These are phyloP conservation scores for Penicillium griseofulvum DNA, from an alignment of 2,329 filamentous ascomycete genomes.

Conservation along the genomic window DNA sequence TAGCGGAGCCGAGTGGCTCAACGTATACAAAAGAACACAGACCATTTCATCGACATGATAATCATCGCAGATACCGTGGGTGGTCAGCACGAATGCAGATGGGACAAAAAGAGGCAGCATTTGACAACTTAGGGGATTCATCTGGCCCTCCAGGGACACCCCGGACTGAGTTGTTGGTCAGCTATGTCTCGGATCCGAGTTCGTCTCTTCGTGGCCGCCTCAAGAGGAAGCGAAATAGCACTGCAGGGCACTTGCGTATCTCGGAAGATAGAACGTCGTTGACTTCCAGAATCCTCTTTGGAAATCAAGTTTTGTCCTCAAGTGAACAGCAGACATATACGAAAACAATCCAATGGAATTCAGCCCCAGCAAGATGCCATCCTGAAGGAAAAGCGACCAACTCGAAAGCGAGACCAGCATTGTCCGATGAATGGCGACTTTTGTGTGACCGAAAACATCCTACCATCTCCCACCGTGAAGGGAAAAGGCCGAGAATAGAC, in stretches of 20 bases:
- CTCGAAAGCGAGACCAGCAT: background rate
- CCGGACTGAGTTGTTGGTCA: constrained; percentile 26
- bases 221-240: background rate
- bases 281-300: background rate
- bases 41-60: background rate
- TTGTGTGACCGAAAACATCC: background rate
- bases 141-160: constrained; percentile 40
- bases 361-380: background rate
- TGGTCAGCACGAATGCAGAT: constrained; percentile 42
- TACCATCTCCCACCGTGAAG: background rate
- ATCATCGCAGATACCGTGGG: constrained; percentile 30
- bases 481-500: background rate
- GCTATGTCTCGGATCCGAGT: constrained; percentile 14
- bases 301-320: background rate
- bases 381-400: background rate
- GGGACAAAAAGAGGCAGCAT: constrained; percentile 16
- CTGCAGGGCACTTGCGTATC: background rate
- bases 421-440: constrained; percentile 4
- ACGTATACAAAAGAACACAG: background rate
- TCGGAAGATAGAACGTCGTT: background rate
- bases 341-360: constrained; percentile 5
- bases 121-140: constrained; percentile 18
- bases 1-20: background rate
- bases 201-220: background rate
- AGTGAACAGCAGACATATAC: background rate